Conservation (phyloP, 768 basidiomycete species). For the Boletales sp. region DNA sequence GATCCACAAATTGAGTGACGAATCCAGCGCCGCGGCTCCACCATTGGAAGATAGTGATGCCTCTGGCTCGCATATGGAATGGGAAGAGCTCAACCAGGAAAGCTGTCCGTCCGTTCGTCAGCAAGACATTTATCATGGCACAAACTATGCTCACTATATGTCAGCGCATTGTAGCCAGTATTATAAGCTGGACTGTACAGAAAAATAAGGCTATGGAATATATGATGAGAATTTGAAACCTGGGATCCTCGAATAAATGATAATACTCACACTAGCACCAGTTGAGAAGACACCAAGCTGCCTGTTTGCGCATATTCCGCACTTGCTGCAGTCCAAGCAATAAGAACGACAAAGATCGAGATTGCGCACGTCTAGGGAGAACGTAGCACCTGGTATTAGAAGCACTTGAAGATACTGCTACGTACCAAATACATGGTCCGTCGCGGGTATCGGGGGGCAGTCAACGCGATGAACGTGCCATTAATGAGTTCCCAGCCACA, state of each 20-base stretch:
- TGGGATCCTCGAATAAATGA: too few relatives aligned
- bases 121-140: background rate
- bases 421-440: constrained; percentile 9
- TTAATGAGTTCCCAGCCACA: constrained; percentile 7
- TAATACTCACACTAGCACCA: constrained; percentile 9
- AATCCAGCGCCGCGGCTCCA: constrained; percentile 39
- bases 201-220: constrained; percentile 5
- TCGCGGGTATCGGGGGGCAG: constrained; percentile 3
- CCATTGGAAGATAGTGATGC: constrained; percentile 58
- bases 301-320: constrained; percentile 10
- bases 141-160: constrained; percentile 1
- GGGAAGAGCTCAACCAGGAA: constrained; percentile 66
- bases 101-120: constrained; percentile 30
- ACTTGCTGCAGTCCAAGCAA: constrained; percentile 14
- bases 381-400: background rate
- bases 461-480: background rate
- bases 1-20: constrained; percentile 3
- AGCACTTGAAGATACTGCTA: background rate
- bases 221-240: background rate
- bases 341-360: constrained; percentile 14
- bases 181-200: constrained; percentile 6
- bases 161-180: constrained; percentile 1
- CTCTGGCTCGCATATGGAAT: constrained; percentile 56
- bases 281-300: constrained; percentile 1
- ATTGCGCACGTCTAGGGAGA: constrained; percentile 3